phyloP scores from a whole-genome alignment of 139 green algal genomes.

The Astrephomene gubernaculifera region DNA sequence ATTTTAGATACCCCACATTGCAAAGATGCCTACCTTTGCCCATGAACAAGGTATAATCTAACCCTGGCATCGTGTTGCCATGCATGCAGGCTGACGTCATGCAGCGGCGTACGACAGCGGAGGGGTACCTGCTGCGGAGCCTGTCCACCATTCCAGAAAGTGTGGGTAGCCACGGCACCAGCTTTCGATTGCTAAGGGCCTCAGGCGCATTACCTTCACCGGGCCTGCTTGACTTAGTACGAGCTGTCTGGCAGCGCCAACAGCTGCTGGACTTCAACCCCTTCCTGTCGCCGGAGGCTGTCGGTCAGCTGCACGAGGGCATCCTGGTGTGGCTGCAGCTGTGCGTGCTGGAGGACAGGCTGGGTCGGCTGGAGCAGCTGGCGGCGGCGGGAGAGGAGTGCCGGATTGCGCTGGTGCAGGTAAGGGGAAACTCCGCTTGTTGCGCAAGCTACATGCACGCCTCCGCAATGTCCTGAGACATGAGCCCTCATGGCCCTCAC shows the following conservation, averaged over 20 bases:
- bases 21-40: neutral
- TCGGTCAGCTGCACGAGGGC: no score
- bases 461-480: no score
- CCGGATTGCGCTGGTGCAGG: no score
- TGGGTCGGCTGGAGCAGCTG: no score
- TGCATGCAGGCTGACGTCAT: neutral
- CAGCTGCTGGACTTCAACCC: conserved; percentile 44
- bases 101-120: neutral
- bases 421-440: no score
- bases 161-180: conserved; percentile 4
- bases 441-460: no score
- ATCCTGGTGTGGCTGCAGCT: no score
- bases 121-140: conserved; percentile 39
- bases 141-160: neutral
- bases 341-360: no score
- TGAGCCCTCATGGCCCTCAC: no score
- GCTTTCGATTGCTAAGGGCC: conserved; percentile 25
- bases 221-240: conserved; percentile 34
- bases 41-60: neutral
- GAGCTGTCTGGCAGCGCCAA: neutral
- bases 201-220: neutral
- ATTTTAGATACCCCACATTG: neutral
- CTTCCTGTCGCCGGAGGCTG: conserved; percentile 59
- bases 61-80: neutral
- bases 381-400: neutral